Conservation (phyloP, 176 grass and related monocot genomes). For the Stipa capillata region DNA sequence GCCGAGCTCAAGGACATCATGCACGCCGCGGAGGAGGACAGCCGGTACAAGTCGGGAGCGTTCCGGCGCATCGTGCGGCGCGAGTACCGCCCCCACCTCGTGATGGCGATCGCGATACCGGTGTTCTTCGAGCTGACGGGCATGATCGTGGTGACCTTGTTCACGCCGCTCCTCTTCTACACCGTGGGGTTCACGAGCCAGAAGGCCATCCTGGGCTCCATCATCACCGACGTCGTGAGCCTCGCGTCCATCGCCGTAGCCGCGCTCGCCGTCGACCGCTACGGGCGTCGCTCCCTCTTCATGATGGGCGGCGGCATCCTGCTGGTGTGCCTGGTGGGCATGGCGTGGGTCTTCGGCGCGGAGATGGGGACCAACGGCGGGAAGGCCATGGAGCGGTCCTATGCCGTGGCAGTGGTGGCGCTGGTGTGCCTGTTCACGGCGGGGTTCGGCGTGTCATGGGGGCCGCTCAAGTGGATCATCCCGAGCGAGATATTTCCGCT, state of each 20-base stretch:
- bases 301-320: slow-evolving; percentile 19
- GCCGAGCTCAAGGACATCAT: slow-evolving; percentile 39
- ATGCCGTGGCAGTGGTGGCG: slow-evolving; percentile 29
- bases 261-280: slow-evolving; percentile 11
- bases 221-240: slow-evolving; percentile 20
- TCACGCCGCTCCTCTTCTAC: slow-evolving; percentile 45
- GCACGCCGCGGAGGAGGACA: slow-evolving; percentile 15
- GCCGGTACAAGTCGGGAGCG: background rate
- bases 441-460: slow-evolving; percentile 50
- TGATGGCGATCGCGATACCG: slow-evolving; percentile 35
- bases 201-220: slow-evolving; percentile 29
- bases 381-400: slow-evolving; percentile 10
- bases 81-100: slow-evolving; percentile 20
- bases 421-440: slow-evolving; percentile 39
- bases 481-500: slow-evolving; percentile 50
- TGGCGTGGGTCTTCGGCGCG: slow-evolving; percentile 17
- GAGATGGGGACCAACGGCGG: slow-evolving; percentile 8
- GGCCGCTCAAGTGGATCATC: slow-evolving; percentile 33
- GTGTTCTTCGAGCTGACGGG: slow-evolving; percentile 61
- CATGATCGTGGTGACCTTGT: slow-evolving; percentile 42
- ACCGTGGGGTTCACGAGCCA: slow-evolving; percentile 57
- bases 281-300: slow-evolving; percentile 25
- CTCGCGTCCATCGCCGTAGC: slow-evolving; percentile 21
- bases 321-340: slow-evolving; percentile 11
- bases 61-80: slow-evolving; percentile 26